Evolutionary conservation across 768 basidiomycete genomes (phyloP), one percentile per base, ranked within the genome.

Genomic region (Lentinula aciculospora): DNA sequence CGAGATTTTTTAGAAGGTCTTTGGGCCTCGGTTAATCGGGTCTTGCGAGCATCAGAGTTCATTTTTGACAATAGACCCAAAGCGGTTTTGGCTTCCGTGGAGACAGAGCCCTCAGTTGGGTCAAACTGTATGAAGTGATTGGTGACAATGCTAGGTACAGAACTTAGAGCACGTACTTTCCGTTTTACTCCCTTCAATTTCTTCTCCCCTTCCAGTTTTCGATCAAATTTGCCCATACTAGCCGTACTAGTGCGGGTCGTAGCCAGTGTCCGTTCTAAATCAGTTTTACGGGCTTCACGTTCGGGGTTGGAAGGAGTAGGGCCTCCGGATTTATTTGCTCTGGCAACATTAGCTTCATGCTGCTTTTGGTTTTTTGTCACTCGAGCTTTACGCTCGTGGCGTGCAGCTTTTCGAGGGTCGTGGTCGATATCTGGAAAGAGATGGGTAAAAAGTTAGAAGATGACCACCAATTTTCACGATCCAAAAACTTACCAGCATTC

Each of bases 191-290:
- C 94, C 34, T 83, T 83, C 44, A 85, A 68, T 71, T 92, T 94
- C 69, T 91, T 89, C 72, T 99, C 97, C 12, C 95, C 95, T 53
- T 95, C 89, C 21, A 98, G 80, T 66, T 79, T 84, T 62, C 83
- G 87, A 70, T 98, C 96, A 65, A 97, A 99, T 64, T 82, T 87
- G 62, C 97, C 97, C 87, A 99, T 87, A 65, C 92, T 95, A 0
- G 94, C 97, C 0, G 97, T 99, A 60, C 94, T 94, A 28, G 77
- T 74, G 59, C 90, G 83, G 1, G 89, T 85, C 10, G 86, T 80
- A 7, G 90, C 84, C 25, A 97, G 75, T 1, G 88, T 87, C 58
- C 79, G 78, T 21, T 94, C 89, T 17, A 98, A 81, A 13, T 92
- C 86, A 13, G 68, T 63, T 72, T 93, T 92, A 23, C 90, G 84